Conservation (phyloP, 345 rosid species). For the Melaleuca alternifolia region DNA sequence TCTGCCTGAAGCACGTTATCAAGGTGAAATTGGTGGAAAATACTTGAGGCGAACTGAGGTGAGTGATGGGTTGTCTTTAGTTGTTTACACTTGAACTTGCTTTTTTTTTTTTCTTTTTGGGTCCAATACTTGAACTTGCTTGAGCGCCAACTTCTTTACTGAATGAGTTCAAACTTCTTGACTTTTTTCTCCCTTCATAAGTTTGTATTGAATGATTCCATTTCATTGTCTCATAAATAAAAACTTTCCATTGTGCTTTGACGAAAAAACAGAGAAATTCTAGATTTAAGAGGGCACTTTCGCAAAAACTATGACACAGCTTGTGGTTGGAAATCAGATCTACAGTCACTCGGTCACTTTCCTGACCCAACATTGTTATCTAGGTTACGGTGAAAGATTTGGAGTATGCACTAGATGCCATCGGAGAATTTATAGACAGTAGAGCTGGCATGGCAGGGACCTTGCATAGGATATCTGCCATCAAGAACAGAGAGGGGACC, state of each 20-base stretch:
- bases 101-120: neutral
- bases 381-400: slow-evolving; percentile 53
- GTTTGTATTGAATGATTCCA: neutral
- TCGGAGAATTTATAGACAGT: slow-evolving; percentile 57
- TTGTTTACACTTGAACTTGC: neutral
- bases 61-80: neutral
- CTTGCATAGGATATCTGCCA: slow-evolving; percentile 57
- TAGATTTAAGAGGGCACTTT: neutral
- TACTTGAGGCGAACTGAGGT: slow-evolving; percentile 50
- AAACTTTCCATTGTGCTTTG: neutral
- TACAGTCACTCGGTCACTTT: neutral
- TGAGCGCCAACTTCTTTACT: neutral
- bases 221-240: neutral
- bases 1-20: slow-evolving; percentile 57
- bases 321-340: neutral
- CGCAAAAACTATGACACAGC: neutral
- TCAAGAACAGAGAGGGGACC: slow-evolving; percentile 42
- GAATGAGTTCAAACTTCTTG: neutral
- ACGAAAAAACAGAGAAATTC: neutral
- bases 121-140: neutral
- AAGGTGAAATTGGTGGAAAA: slow-evolving; percentile 40
- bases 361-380: slow-evolving; percentile 5
- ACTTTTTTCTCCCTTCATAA: neutral
- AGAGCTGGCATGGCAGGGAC: slow-evolving; percentile 67
- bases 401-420: slow-evolving; percentile 46